Evolutionary conservation across 2,329 filamentous ascomycete species (phyloP).

Genomic region (Myrmaecium sp.): DNA sequence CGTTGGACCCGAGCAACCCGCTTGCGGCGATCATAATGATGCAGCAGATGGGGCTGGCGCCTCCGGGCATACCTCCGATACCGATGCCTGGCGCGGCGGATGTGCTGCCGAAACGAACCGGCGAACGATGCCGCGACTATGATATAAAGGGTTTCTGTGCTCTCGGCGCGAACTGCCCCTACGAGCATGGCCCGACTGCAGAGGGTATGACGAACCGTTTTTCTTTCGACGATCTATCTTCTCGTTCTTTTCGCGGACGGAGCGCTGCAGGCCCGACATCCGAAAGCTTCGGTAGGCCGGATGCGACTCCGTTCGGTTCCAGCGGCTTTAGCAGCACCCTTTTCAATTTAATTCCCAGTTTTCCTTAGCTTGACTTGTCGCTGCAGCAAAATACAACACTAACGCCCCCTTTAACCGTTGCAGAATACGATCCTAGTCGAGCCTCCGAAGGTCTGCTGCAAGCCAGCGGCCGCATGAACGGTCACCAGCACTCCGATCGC

Average conservation of each 20-base stretch:
- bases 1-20: slow-evolving; percentile 42
- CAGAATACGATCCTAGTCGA: slow-evolving; percentile 41
- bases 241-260: too few species aligned
- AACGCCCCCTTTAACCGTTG: slow-evolving; percentile 6
- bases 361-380: too few species aligned
- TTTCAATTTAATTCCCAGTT: slow-evolving; percentile 8
- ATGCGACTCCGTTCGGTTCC: too few species aligned
- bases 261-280: too few species aligned
- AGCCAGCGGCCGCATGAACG: slow-evolving; percentile 5
- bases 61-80: slow-evolving; percentile 27
- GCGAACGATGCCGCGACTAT: slow-evolving; percentile 48
- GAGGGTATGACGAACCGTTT: slow-evolving; percentile 6
- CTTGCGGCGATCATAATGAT: slow-evolving; percentile 46
- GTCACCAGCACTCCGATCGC: slow-evolving; percentile 19
- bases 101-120: slow-evolving; percentile 13
- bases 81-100: slow-evolving; percentile 12
- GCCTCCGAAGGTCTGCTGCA: slow-evolving; percentile 15
- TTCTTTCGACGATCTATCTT: too few species aligned
- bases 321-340: background rate
- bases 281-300: too few species aligned
- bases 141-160: slow-evolving; percentile 58
- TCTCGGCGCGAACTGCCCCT: slow-evolving; percentile 48
- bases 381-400: slow-evolving; percentile 5
- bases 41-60: slow-evolving; percentile 33
- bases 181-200: slow-evolving; percentile 42